phyloP scores from a whole-genome alignment of 176 grass and related monocot genomes.

The Miscanthus lutarioriparius region DNA sequence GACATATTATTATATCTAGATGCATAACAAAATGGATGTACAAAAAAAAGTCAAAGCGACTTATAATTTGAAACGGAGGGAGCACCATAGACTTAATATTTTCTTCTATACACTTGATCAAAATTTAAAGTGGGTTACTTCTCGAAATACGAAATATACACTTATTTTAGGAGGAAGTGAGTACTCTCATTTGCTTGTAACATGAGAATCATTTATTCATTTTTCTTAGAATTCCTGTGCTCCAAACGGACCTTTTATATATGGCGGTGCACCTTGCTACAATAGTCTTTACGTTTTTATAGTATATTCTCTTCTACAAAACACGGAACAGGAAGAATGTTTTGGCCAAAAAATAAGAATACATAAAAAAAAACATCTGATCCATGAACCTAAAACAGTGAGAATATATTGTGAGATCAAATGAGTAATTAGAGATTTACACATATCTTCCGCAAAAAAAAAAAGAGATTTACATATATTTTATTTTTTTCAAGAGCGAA shows the following conservation, averaged over 20 bases:
- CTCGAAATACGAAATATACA: not conserved
- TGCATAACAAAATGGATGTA: no score
- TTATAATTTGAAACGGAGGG: no score
- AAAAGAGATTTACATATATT: not conserved
- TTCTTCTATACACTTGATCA: not conserved
- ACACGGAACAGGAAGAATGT: no score
- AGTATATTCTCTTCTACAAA: no score
- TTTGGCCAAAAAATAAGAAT: not conserved
- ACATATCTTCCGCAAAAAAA: no score
- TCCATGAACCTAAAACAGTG: not conserved
- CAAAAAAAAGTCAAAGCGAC: no score
- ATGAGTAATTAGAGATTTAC: no score
- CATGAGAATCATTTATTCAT: not conserved
- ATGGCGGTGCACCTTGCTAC: not conserved
- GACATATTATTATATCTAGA: no score
- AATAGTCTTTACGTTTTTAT: not conserved
- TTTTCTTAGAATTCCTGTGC: not conserved
- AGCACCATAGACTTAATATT: not conserved
- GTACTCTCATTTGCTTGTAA: no score
- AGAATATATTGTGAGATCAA: not conserved
- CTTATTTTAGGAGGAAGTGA: no score
- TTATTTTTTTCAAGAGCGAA: not conserved
- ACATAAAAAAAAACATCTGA: not conserved
- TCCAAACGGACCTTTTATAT: not conserved
- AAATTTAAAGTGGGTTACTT: not conserved